Conservation (phyloP, 441 rosid genomes). For the Euphorbia schlechtendalii region DNA sequence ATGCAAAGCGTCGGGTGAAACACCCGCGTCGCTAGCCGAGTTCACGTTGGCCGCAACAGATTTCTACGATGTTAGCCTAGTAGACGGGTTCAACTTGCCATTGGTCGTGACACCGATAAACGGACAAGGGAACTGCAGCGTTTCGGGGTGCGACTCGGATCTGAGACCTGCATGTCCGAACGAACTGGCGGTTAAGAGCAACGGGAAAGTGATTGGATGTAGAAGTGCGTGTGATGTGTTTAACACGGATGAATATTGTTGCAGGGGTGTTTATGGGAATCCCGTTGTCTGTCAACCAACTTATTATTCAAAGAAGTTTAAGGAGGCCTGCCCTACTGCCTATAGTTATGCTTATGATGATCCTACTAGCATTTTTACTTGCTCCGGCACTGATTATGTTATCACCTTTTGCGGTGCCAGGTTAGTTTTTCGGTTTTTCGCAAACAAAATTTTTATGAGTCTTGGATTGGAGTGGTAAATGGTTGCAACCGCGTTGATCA, state of each 20-base stretch:
- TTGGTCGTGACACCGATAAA: conserved; percentile 53
- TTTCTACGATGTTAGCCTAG: conserved; percentile 86
- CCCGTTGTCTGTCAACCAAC: conserved; percentile 64
- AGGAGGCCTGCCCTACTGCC: conserved; percentile 80
- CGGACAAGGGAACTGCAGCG: conserved; percentile 67
- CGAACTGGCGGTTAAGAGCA: conserved; percentile 51
- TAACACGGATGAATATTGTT: conserved; percentile 84
- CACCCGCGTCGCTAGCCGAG: conserved; percentile 83
- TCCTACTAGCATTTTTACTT: conserved; percentile 75
- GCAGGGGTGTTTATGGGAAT: conserved; percentile 65
- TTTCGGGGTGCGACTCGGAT: conserved; percentile 62
- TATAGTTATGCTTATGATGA: conserved; percentile 96
- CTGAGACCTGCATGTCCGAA: conserved; percentile 49
- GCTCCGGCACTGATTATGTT: conserved; percentile 65
- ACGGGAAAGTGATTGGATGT: conserved; percentile 64
- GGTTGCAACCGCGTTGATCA: too few species aligned
- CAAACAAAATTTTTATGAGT: too few species aligned
- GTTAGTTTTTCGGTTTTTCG: conserved; percentile 23
- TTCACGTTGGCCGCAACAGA: conserved; percentile 56
- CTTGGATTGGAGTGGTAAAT: too few species aligned
- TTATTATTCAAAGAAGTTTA: conserved; percentile 67
- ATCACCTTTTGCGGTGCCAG: conserved; percentile 63
- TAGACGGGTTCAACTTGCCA: conserved; percentile 81
- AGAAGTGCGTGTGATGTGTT: conserved; percentile 95
- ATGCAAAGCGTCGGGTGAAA: conserved; percentile 50